Base-by-base conservation (phyloP, 805 yeast genomes). In the Schwanniomyces pseudopolymorphus region DNA sequence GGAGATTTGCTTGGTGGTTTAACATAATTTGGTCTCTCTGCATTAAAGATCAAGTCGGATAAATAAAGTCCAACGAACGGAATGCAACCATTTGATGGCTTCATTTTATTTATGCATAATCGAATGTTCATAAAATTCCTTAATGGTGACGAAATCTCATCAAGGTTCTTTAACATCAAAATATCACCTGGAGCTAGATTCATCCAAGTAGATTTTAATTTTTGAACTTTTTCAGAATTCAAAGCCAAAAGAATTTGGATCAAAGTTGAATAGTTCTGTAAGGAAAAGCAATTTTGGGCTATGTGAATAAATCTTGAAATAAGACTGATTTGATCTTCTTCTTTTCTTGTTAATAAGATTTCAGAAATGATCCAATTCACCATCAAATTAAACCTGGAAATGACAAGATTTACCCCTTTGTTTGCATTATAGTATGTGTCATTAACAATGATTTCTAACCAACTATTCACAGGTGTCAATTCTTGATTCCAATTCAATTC, bases 351-450 rank as follows among this genome's bases (percentile, higher is more conserved):
- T 49, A 92, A 69, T 13, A 89, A 64, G 45, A 94, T 80, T 68
- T 92, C 97, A 0, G 96, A 88, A 27, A 88, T 82, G 35, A 91
- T 83, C 98, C 98, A 92, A 56, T 88, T 89, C 5, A 88, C 91
- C 70, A 88, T 84, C 48, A 92, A 69, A 60, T 92, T 91, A 74
- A 91, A 94, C 49, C 99, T 73, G 0, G 95, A 78, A 33, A 89
- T 83, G 10, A 89, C 89, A 40, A 92, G 68, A 51, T 88, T 89
- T 31, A 90, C 83, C 0, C 97, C 97, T n/a, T 84, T 63, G 59
- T 79, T 65, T 26, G 69, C 61, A 55, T 71, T 69, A 52, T 63
- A 71, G 53, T 70, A 72, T 21, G 61, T 61, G 55, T 80, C 78
- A 61, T 82, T 80, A 19, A 83, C 78, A 45, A 91, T 70, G 27